phyloP scores from a whole-genome alignment of 108 stramenopile species.

The Discostella stelligeroides region DNA sequence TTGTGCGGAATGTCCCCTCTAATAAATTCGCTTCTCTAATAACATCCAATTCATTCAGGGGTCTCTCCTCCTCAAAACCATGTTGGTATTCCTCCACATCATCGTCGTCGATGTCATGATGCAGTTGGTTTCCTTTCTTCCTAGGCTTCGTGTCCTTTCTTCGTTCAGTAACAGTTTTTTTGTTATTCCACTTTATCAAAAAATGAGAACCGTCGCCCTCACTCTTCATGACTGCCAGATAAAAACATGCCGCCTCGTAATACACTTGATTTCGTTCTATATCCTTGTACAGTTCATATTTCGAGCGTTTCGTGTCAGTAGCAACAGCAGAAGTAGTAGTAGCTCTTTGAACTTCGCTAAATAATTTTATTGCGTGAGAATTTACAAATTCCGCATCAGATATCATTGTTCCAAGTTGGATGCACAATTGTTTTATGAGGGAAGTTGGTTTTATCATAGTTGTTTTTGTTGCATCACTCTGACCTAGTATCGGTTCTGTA shows the following conservation, averaged over 20 bases:
- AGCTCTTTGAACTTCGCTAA: conserved; percentile 1
- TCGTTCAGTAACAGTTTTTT: not conserved
- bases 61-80: conserved; percentile 25
- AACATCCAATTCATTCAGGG: conserved; percentile 30
- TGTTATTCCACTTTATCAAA: conserved; percentile 5
- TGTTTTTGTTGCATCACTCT: not conserved
- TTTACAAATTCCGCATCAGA: conserved; percentile 35
- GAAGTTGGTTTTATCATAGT: not conserved
- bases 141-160: not conserved
- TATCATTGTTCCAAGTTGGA: conserved; percentile 37
- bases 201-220: conserved; percentile 24
- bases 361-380: conserved; percentile 24
- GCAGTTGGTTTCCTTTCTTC: conserved; percentile 4
- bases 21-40: conserved; percentile 33
- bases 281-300: conserved; percentile 31
- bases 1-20: conserved; percentile 33
- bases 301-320: not conserved
- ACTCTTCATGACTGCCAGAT: conserved; percentile 45
- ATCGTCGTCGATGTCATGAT: conserved; percentile 2
- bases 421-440: conserved; percentile 42
- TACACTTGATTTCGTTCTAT: conserved; percentile 33
- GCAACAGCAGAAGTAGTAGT: not conserved
- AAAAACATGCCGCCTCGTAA: conserved; percentile 76
- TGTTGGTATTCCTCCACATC: conserved; percentile 7
- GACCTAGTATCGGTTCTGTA: not conserved